A percentile compares a stretch with the other conserved stretches of the same genome.
These are phyloP conservation scores for Lodderomyces elongisporus DNA, from an alignment of 1,139 yeast species.

Conservation along the genomic window DNA sequence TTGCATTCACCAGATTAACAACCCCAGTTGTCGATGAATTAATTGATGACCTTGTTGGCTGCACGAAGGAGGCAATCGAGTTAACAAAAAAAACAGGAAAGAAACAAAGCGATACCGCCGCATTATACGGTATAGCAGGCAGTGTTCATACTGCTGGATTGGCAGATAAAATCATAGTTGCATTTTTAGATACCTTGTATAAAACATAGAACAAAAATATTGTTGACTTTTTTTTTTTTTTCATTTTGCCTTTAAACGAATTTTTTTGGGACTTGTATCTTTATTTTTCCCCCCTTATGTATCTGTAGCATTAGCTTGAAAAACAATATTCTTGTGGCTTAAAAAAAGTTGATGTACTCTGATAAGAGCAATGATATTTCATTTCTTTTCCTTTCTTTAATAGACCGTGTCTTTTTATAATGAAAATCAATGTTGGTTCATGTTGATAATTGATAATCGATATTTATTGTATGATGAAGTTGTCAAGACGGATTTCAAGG, in stretches of 20 bases:
- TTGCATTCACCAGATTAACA: conserved; percentile 78
- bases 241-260: background rate
- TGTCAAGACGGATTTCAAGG: too few species aligned
- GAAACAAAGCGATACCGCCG: conserved; percentile 61
- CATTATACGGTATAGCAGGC: conserved; percentile 93
- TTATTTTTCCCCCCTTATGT: too few species aligned
- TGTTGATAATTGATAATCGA: too few species aligned
- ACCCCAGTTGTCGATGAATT: conserved; percentile 60
- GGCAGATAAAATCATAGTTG: conserved; percentile 74
- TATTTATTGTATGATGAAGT: too few species aligned
- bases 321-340: too few species aligned
- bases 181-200: conserved; percentile 76
- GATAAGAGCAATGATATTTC: too few species aligned
- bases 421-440: too few species aligned
- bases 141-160: conserved; percentile 78
- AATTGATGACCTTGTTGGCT: conserved; percentile 46
- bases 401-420: too few species aligned
- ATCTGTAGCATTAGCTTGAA: too few species aligned
- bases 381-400: too few species aligned
- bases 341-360: too few species aligned
- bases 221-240: background rate
- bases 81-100: conserved; percentile 27
- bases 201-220: conserved; percentile 25
- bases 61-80: conserved; percentile 42
- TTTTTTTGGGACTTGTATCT: too few species aligned